Conservation (phyloP, 148 eudicot genomes). For the Polygonum maritimum region DNA sequence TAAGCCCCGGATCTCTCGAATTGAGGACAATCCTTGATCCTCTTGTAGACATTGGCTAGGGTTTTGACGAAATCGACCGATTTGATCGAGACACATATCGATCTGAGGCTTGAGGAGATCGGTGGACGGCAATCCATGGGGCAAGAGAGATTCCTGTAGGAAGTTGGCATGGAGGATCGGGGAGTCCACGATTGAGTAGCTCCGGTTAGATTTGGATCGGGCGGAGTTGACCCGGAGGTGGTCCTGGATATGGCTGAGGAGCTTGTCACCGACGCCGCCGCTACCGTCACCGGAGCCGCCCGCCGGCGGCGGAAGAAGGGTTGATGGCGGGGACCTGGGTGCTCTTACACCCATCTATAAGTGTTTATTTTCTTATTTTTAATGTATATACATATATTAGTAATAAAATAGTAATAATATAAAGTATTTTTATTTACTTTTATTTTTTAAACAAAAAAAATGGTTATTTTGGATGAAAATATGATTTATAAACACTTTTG, state of each 20-base stretch:
- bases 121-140: slow-evolving; percentile 30
- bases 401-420: no score
- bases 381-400: no score
- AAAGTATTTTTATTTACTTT: no score
- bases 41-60: slow-evolving; percentile 35
- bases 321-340: slow-evolving; percentile 37
- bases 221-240: slow-evolving; percentile 61
- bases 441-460: no score
- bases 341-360: slow-evolving; percentile 47
- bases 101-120: slow-evolving; percentile 41
- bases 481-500: no score
- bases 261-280: slow-evolving; percentile 41
- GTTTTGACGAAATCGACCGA: slow-evolving; percentile 38
- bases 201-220: slow-evolving; percentile 35
- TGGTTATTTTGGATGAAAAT: no score
- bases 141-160: slow-evolving; percentile 28
- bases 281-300: slow-evolving; percentile 18
- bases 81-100: slow-evolving; percentile 33
- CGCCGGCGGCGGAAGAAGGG: slow-evolving; percentile 15
- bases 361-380: no score
- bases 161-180: slow-evolving; percentile 14
- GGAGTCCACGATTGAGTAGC: slow-evolving; percentile 19
- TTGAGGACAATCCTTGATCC: slow-evolving; percentile 23
- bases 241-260: slow-evolving; percentile 53
- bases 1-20: slow-evolving; percentile 26